Conservation (phyloP, 345 rosid genomes). For the Barbarea vulgaris region DNA sequence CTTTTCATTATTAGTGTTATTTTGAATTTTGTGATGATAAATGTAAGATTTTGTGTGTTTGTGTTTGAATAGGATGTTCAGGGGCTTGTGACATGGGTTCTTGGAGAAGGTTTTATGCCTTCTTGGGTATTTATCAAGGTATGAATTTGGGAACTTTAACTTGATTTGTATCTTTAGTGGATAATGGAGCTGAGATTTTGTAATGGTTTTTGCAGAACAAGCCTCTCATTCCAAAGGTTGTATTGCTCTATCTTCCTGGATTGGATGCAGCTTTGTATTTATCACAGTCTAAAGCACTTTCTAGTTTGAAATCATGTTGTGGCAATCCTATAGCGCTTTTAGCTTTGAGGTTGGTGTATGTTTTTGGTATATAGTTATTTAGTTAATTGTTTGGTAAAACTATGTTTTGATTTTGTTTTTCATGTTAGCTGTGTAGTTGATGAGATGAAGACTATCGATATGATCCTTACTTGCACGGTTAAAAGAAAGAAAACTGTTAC, state of each 20-base stretch:
- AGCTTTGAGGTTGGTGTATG: slow-evolving; percentile 71
- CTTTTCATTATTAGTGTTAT: background rate
- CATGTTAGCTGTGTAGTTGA: slow-evolving; percentile 80
- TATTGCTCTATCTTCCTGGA: slow-evolving; percentile 88
- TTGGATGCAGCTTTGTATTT: slow-evolving; percentile 85
- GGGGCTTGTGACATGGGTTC: slow-evolving; percentile 98
- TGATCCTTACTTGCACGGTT: slow-evolving; percentile 75
- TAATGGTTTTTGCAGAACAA: slow-evolving; percentile 68
- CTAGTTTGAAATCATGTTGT: slow-evolving; percentile 67
- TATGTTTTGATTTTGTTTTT: slow-evolving; percentile 32
- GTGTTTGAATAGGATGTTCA: slow-evolving; percentile 71
- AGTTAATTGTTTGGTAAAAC: background rate
- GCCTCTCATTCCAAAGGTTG: slow-evolving; percentile 90
- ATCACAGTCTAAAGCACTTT: slow-evolving; percentile 66
- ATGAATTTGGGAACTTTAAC: background rate
- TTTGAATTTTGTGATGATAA: background rate
- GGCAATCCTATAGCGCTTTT: slow-evolving; percentile 78
- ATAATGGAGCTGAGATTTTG: background rate
- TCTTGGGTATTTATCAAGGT: slow-evolving; percentile 92
- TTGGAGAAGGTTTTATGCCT: slow-evolving; percentile 90
- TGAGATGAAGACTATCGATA: slow-evolving; percentile 76
- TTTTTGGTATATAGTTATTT: slow-evolving; percentile 7
- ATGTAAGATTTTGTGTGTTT: slow-evolving; percentile 22
- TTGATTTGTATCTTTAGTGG: background rate
- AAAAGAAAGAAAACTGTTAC: slow-evolving; percentile 64